Base-by-base conservation (phyloP, 768 basidiomycete genomes). In the Psilocybe cyanescens region DNA sequence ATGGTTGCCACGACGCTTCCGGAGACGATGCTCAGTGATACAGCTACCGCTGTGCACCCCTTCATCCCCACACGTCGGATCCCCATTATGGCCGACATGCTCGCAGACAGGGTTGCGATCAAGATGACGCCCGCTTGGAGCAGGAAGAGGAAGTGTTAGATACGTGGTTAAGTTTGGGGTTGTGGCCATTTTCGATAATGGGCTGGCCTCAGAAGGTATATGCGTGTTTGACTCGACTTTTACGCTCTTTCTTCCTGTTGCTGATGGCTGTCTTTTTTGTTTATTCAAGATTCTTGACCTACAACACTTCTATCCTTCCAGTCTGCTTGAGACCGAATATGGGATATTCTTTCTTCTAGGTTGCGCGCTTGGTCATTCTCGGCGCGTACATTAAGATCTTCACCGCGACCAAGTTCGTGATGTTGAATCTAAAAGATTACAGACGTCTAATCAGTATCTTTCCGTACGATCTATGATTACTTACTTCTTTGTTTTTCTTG, bases 341-440 rank as follows among this genome's bases (percentile, higher is more conserved):
- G 97, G 97, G 97, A 99, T 65, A 99, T 99, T 68, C 76, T 99
- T 96, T 96, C 84, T 99, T 99, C 86, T 99, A 97, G 97, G 97
- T 99, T 5, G 96, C 97, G 14, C 91, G 97, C 46, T 99, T 99
- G 97, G 97, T 92, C 52, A 78, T 99, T 70, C 87, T 99, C 37
- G 97, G 97, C 46, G 78, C 94, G 68, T 84, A 90, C 59, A 86
- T 98, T 81, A 99, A 99, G 81, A 88, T 99, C 29, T 99, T 97
- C 84, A 99, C 19, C 99, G 97, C 71, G 1, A 98, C 95, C 51
- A 96, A 96, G 76, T 99, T 99, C 68, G 97, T 96, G n/a, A 95
- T 99, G 91, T 86, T 98, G 74, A 97, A 97, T 78, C 81, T 99
- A 19, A 19, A 19, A 19, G 19, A 19, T 19, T 19, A 19, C 19